Conservation (phyloP, 2,329 filamentous ascomycete species). For the Arthrobotrys conoides region DNA sequence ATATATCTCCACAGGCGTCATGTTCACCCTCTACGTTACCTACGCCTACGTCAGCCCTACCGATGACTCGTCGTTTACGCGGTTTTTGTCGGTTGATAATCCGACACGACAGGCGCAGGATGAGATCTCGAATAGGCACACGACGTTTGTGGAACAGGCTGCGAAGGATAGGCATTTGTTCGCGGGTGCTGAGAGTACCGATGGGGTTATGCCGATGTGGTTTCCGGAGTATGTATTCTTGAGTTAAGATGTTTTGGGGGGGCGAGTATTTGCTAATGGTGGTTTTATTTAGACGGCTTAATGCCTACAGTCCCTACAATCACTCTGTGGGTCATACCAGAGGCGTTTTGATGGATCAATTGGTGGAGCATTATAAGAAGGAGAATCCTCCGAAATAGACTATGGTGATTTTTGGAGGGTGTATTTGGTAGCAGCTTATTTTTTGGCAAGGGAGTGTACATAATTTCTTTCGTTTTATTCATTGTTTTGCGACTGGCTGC, state of each 20-base stretch:
- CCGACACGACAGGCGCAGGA: constrained; percentile 38
- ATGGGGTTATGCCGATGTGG: constrained; percentile 35
- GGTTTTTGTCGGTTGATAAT: constrained; percentile 30
- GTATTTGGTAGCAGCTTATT: not conserved
- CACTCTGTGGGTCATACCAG: constrained; percentile 42
- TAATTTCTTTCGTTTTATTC: constrained; percentile 19
- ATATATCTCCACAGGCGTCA: constrained; percentile 43
- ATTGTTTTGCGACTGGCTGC: constrained; percentile 12
- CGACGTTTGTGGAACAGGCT: constrained; percentile 51
- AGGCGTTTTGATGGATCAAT: constrained; percentile 57
- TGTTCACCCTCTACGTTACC: constrained; percentile 51
- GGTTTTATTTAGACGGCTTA: constrained; percentile 35
- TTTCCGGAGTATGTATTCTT: constrained; percentile 53
- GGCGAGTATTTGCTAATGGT: constrained; percentile 21
- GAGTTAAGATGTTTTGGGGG: too few relatives aligned
- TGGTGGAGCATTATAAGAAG: constrained; percentile 56
- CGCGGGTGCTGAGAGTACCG: constrained; percentile 24
- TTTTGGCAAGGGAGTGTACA: constrained; percentile 42
- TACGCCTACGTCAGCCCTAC: constrained; percentile 53
- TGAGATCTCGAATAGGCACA: constrained; percentile 59
- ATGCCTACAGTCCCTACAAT: constrained; percentile 50
- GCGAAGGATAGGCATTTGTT: constrained; percentile 51
- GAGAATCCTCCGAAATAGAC: constrained; percentile 58
- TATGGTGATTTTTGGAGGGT: not conserved
- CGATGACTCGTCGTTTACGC: constrained; percentile 36